Conservation (phyloP, 768 basidiomycete genomes). For the Suillus subalutaceus region DNA sequence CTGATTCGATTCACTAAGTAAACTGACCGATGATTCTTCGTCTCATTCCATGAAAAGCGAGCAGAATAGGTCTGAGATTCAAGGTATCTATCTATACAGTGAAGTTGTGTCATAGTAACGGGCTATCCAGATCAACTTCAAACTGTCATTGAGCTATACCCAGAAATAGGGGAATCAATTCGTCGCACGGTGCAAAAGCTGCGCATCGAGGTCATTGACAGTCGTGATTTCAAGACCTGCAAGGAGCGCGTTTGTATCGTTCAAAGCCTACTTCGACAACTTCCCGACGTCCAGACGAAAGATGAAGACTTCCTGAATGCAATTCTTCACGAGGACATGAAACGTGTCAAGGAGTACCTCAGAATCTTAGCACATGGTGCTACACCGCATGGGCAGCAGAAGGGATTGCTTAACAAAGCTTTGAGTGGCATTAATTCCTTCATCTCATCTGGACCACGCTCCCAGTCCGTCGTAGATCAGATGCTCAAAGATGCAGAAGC, state of each 20-base stretch:
- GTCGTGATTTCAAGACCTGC: conserved; percentile 10
- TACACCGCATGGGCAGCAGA: not conserved
- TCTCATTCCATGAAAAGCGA: not conserved
- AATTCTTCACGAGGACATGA: conserved; percentile 7
- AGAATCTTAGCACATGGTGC: not conserved
- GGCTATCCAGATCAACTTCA: conserved; percentile 16
- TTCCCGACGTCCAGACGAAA: conserved; percentile 8
- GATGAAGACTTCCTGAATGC: conserved; percentile 8
- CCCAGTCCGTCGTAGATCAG: not conserved
- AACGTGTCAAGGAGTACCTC: conserved; percentile 6
- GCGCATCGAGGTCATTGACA: conserved; percentile 8
- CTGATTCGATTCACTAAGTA: not conserved
- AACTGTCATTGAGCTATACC: conserved; percentile 12
- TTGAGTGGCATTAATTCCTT: not conserved
- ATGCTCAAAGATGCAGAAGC: conserved; percentile 11
- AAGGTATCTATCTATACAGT: not conserved
- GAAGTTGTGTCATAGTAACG: not conserved
- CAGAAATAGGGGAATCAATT: conserved; percentile 14
- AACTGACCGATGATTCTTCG: not conserved
- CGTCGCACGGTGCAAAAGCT: conserved; percentile 1
- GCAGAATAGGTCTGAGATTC: not conserved
- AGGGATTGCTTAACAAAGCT: no score
- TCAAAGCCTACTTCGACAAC: conserved; percentile 8
- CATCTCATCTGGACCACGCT: not conserved
- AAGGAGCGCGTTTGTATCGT: conserved; percentile 22